phyloP scores from a whole-genome alignment of 306 rosid species.

The Medicago arabica region DNA sequence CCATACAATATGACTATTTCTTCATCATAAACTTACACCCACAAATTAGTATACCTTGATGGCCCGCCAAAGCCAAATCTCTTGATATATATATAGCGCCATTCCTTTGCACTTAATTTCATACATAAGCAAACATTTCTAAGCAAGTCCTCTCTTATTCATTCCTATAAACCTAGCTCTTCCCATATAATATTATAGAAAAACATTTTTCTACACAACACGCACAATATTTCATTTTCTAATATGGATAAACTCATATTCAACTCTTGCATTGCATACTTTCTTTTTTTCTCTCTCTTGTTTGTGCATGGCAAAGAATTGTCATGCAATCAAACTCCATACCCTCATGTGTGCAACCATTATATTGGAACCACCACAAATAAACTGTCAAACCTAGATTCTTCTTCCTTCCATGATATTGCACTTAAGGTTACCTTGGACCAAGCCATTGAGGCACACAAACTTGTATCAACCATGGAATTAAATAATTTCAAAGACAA shows the following conservation, averaged over 20 bases:
- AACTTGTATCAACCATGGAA: slow-evolving; percentile 59
- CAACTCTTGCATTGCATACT: slow-evolving; percentile 40
- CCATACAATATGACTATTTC: slow-evolving; percentile 6
- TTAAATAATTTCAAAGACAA: slow-evolving; percentile 46
- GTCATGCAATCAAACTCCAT: slow-evolving; percentile 79
- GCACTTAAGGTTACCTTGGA: slow-evolving; percentile 60
- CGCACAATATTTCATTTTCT: background rate
- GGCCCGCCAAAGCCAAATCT: slow-evolving; percentile 40
- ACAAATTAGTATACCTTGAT: slow-evolving; percentile 26
- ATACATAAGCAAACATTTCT: slow-evolving; percentile 29
- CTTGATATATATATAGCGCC: slow-evolving; percentile 52
- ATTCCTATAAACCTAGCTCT: background rate
- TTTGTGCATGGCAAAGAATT: slow-evolving; percentile 46
- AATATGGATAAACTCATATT: slow-evolving; percentile 50
- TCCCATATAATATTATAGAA: background rate
- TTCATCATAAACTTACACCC: background rate
- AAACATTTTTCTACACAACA: background rate
- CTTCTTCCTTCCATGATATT: slow-evolving; percentile 48
- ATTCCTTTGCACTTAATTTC: slow-evolving; percentile 29
- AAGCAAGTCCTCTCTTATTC: background rate
- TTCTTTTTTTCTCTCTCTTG: slow-evolving; percentile 39
- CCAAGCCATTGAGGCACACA: slow-evolving; percentile 69
- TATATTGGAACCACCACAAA: slow-evolving; percentile 43
- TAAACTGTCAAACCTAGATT: slow-evolving; percentile 48
- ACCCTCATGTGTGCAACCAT: slow-evolving; percentile 66